Evolutionary conservation across 768 basidiomycete genomes (phyloP).

Genomic region (Pisolithus tinctorius): DNA sequence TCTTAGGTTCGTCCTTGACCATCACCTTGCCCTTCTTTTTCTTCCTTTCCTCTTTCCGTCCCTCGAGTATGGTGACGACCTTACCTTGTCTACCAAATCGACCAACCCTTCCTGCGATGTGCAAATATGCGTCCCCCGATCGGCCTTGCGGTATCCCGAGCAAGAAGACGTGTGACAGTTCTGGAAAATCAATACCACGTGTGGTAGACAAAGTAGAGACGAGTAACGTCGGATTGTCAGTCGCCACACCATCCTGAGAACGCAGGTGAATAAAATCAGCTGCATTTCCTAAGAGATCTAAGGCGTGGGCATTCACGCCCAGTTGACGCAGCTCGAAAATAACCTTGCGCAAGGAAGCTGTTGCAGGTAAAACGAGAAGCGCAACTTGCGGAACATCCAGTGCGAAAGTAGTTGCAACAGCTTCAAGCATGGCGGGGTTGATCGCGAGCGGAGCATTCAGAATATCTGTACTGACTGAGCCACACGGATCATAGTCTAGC

Average conservation of each 20-base stretch:
- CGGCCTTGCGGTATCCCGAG: conserved; percentile 51
- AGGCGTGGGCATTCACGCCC: conserved; percentile 58
- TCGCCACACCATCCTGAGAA: conserved; percentile 22
- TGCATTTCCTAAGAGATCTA: conserved; percentile 45
- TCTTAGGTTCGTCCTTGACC: conserved; percentile 29
- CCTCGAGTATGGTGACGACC: conserved; percentile 57
- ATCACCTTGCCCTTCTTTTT: conserved; percentile 20
- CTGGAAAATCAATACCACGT: conserved; percentile 68
- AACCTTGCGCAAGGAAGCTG: conserved; percentile 52
- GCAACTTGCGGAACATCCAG: conserved; percentile 64
- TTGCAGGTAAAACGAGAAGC: conserved; percentile 61
- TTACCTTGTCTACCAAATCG: conserved; percentile 61
- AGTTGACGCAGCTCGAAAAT: conserved; percentile 58
- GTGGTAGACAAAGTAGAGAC: conserved; percentile 65
- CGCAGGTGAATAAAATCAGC: conserved; percentile 39
- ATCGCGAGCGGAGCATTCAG: conserved; percentile 43
- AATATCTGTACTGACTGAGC: conserved; percentile 36
- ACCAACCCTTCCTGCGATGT: conserved; percentile 71
- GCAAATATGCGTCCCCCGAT: conserved; percentile 56
- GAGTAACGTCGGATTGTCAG: conserved; percentile 55
- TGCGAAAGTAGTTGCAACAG: conserved; percentile 62
- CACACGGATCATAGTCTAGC: not conserved
- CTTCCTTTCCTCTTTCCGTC: conserved; percentile 21
- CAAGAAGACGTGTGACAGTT: conserved; percentile 69
- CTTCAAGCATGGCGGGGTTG: conserved; percentile 53